Conservation (phyloP, 331 rosid genomes). For the Telfairia occidentalis region DNA sequence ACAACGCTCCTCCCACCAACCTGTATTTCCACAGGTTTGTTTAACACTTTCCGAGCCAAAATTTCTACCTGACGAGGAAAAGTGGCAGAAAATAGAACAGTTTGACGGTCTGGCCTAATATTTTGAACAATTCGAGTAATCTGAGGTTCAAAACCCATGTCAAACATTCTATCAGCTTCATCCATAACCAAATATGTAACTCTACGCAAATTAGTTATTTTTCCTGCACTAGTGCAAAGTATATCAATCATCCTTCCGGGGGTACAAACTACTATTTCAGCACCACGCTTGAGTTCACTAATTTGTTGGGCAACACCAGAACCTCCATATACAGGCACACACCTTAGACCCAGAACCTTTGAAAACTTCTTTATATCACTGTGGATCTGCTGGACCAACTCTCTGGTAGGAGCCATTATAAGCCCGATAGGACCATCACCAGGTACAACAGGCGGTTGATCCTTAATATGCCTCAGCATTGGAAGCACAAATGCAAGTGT, state of each 20-base stretch:
- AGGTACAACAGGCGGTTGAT: constrained; percentile 76
- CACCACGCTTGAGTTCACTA: constrained; percentile 82
- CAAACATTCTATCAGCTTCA: constrained; percentile 97
- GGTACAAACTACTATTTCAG: constrained; percentile 91
- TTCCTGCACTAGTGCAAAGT: constrained; percentile 85
- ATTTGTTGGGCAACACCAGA: constrained; percentile 97
- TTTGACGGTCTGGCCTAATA: constrained; percentile 75
- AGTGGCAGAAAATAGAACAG: constrained; percentile 85
- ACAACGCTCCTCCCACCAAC: constrained; percentile 98
- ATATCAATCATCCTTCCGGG: constrained; percentile 96
- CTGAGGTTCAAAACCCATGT: constrained; percentile 97
- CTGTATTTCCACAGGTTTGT: constrained; percentile 81
- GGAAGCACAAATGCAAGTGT: constrained; percentile 93
- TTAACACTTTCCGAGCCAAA: constrained; percentile 70
- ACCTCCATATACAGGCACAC: constrained; percentile 95
- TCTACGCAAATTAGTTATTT: constrained; percentile 73
- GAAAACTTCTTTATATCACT: constrained; percentile 70
- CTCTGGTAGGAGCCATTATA: constrained; percentile 92
- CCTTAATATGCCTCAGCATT: constrained; percentile 95
- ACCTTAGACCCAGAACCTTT: constrained; percentile 61
- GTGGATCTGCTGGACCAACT: constrained; percentile 91
- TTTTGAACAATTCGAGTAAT: constrained; percentile 85
- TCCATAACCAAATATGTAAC: constrained; percentile 88
- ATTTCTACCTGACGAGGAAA: constrained; percentile 88
- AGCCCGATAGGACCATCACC: constrained; percentile 95